Evolutionary conservation across 1,284 basidiomycete species (phyloP), one percentile per base, ranked within the genome.

Genomic region (Mycosarcoma mackinlayi): DNA sequence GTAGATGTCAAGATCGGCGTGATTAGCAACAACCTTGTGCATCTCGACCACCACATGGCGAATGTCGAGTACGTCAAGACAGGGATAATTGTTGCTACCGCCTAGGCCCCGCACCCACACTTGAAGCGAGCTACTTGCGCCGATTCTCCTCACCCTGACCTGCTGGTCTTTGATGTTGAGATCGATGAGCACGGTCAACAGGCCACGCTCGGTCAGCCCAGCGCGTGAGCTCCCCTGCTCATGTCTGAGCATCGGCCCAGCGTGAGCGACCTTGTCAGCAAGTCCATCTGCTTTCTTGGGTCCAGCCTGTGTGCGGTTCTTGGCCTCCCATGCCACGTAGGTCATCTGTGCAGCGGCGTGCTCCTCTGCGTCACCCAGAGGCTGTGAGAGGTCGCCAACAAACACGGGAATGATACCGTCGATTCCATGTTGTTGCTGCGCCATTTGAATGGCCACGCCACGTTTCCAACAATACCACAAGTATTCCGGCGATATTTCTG

Each of bases 381-480:
- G 30, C 5, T 34, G 18, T n/a, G 9, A n/a, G n/a, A 46, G 28
- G n/a, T 46, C 31, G 19, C n/a, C n/a, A n/a, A n/a, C n/a, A n/a
- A n/a, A n/a, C n/a, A n/a, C n/a, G n/a, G n/a, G n/a, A n/a, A n/a
- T n/a, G n/a, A n/a, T n/a, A n/a, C 44, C 44, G 19, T 34, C 44
- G 34, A 46, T 30, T 8, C 10, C 31, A 35, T 46, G 44, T 31
- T 46, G 44, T 11, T 6, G n/a, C 23, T 46, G 44, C 4, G 44
- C 44, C 44, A 46, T 46, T 25, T 46, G 44, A 16, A 46, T 46
- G 2, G 21, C 44, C 13, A 46, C 44, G 13, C 44, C 44, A 16
- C 44, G 44, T 30, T 44, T 44, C 41, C 41, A 44, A n/a, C 41
- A 44, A 11, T 44, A 44, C 41, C 41, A 44, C 8, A 46, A 31